These are phyloP conservation scores for Arbutus unedo DNA, from an alignment of 148 eudicot genomes.

Conservation along the genomic window DNA sequence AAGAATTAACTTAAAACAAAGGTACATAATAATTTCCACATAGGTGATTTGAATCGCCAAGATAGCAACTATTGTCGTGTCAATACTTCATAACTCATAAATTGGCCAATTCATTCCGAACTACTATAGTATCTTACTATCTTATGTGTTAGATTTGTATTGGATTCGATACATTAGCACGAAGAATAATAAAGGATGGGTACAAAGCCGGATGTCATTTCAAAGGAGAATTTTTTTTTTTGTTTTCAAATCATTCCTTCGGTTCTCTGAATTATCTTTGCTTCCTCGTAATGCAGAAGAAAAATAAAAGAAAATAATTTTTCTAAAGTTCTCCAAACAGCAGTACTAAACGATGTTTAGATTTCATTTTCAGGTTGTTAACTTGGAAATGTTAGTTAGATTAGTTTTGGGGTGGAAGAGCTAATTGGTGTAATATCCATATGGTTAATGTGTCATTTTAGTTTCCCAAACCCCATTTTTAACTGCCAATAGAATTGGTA, in stretches of 20 bases:
- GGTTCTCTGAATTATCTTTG: neutral
- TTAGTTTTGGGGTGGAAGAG: neutral
- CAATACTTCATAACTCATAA: too few relatives aligned
- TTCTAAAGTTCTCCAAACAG: neutral
- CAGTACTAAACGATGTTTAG: neutral
- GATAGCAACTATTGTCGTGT: too few relatives aligned
- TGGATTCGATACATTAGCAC: too few relatives aligned
- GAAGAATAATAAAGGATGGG: too few relatives aligned
- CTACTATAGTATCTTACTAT: too few relatives aligned
- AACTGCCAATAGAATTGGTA: neutral
- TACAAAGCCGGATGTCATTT: too few relatives aligned
- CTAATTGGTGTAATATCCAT: neutral
- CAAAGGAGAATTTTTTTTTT: too few relatives aligned
- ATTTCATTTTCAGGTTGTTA: slow-evolving; percentile 10
- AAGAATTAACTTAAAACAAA: too few relatives aligned
- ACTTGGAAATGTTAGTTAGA: neutral
- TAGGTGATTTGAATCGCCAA: too few relatives aligned
- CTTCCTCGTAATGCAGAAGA: neutral
- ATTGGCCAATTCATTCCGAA: neutral
- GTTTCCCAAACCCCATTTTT: neutral
- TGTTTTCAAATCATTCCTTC: too few relatives aligned
- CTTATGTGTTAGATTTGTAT: too few relatives aligned
- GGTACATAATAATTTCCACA: too few relatives aligned
- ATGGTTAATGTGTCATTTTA: slow-evolving; percentile 10
- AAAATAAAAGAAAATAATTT: neutral